Evolutionary conservation across 495 filamentous ascomycete genomes (phyloP), one percentile per base, ranked within the genome.

Genomic region (Penicillium tannophilum): DNA sequence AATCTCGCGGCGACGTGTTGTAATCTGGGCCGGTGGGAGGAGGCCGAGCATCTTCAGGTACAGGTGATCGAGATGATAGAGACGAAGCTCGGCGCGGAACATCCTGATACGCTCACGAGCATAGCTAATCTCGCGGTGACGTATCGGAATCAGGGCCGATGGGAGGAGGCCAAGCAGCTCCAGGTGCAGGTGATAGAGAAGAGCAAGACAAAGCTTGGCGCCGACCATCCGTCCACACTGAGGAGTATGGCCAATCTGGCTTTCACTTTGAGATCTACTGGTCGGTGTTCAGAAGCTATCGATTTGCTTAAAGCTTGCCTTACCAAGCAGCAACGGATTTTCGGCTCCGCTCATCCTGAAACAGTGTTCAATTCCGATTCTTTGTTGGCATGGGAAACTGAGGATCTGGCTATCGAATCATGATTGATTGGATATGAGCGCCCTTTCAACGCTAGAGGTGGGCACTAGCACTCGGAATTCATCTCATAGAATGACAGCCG

Each of bases 191-290:
- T 49, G 26, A 24, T 46, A 7, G 52, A 60, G 46, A 35, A 19
- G 0, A 4, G 26, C 10, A 49, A 54, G 43, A 17, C 19, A 31
- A 35, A 42, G 11, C 23, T 61, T 6, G 59, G 59, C 14, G 41
- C 10, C 6, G 59, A 53, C 20, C 44, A 56, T 57, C 54, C 54
- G 14, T 6, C 30, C 44, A 61, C 59, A 11, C 48, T 57, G 30
- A 16, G 24, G 9, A 46, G 50, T 23, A 54, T 55, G 35, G 51
- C 35, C n/a, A 63, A 52, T 12, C 44, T 63, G 0, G 59, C 49
- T 2, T 51, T 44, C 6, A 58, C 58, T 4, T 60, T 7, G 44
- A 24, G 55, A 39, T 60, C 51, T 49, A 42, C 44, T 31, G 57
- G 50, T 49, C 57, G 20, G 6, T 20, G 42, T 41, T 16, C 43